Evolutionary conservation across 2,329 filamentous ascomycete species (phyloP).

Genomic region (Emydomyces testavorans): DNA sequence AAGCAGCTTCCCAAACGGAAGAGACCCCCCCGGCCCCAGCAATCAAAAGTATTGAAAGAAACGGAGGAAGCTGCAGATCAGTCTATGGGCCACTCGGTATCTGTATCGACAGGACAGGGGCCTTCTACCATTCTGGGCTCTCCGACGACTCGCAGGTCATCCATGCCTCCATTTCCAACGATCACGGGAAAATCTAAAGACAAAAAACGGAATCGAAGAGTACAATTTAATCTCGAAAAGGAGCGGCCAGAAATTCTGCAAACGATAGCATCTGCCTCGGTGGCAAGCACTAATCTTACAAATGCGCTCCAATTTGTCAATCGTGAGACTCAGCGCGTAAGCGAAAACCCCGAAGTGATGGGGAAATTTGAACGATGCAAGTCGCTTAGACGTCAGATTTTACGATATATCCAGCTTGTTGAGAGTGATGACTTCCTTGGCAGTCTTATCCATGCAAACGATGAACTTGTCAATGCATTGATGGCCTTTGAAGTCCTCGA

Average conservation of each 20-base stretch:
- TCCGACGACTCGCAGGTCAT: conserved; percentile 27
- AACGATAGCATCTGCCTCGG: conserved; percentile 77
- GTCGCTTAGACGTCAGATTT: conserved; percentile 64
- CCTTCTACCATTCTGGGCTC: conserved; percentile 29
- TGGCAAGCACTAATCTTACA: conserved; percentile 79
- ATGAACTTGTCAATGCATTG: conserved; percentile 83
- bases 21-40: conserved; percentile 61
- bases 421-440: conserved; percentile 88
- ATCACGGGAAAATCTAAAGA: conserved; percentile 43
- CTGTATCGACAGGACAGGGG: conserved; percentile 30
- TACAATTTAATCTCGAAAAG: conserved; percentile 68
- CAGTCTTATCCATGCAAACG: conserved; percentile 82
- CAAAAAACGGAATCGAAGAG: conserved; percentile 39
- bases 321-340: conserved; percentile 75
- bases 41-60: conserved; percentile 73
- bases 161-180: conserved; percentile 30
- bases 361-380: conserved; percentile 80
- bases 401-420: conserved; percentile 86
- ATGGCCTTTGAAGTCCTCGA: conserved; percentile 94
- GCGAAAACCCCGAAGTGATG: conserved; percentile 65
- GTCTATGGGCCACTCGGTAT: conserved; percentile 31
- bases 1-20: conserved; percentile 56
- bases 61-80: conserved; percentile 45
- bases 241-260: conserved; percentile 81
- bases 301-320: conserved; percentile 87